Base-by-base conservation (phyloP, 176 grass and related monocot genomes). In the Elaeis guineensis region DNA sequence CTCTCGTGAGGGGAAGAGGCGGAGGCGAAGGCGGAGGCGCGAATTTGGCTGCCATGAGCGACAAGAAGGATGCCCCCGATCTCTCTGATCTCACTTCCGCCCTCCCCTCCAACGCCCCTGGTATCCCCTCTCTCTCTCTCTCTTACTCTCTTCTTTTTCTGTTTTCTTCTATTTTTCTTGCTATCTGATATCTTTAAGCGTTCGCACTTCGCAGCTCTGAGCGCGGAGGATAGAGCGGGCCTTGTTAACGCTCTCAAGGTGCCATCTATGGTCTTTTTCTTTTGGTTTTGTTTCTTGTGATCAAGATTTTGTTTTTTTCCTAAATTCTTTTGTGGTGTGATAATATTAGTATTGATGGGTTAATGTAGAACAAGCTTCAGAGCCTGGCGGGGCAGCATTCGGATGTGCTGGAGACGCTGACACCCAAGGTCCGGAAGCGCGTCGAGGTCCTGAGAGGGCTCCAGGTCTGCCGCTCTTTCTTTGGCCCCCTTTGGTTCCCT, bases 171-270 rank as follows among this genome's bases (percentile, higher is more conserved):
- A 15, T 16, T n/a, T 19, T 16, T 17, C 54, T 17, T 21, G 32
- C 32, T 17, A 39, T 44, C 59, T 63, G 17, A 63, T 30, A 59
- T 16, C 17, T 51, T 17, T 19, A 51, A 44, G 16, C 7, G 19
- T 12, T 60, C 21, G 22, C 17, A 11, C 6, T 23, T 48, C 54
- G 50, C 59, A 73, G 70, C 58, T 54, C 26, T 73, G 26, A 63
- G 59, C 58, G 59, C 50, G 50, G 70, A 63, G 59, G 70, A 72
- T 54, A 51, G 69, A 49, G 69, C 57, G 22, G 69, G 70, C 24
- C 70, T 73, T 25, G 70, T 73, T 59, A 63, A 63, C 51, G 59
- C 59, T 55, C 59, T 73, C 20, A 73, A 73, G 70, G 70, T 73
- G 51, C n/a, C 8, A 17, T 73, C 28, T 39, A 24, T 20, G 17